Base-by-base conservation (phyloP, 116 monocot genomes). In the Iris pallida region DNA sequence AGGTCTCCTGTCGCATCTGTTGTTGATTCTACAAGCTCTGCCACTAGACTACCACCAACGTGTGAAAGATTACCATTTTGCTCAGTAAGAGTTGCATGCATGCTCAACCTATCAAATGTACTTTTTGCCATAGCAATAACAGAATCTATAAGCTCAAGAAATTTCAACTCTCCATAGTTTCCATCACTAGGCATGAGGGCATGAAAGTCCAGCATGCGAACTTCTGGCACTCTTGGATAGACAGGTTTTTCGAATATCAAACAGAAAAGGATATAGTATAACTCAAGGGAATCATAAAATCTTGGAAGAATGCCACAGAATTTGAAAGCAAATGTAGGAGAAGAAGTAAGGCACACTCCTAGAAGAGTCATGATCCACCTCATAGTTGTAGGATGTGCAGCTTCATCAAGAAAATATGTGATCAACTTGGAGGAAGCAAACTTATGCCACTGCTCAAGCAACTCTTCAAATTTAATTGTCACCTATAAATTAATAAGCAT, bases 381-480 rank as follows among this genome's bases (percentile, higher is more conserved):
- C 95, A 95, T 95, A 76, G 88, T 95, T 12, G 95, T 95, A 55
- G 95, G 91, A 76, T 99, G 99, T 4, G 91, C 93, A 68, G 99
- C 81, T 86, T 99, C 99, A 82, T 99, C 99, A 63, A 99, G 88
- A 83, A 99, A 99, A 76, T 80, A 93, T 55, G 91, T 88, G 68
- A 99, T 84, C 79, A 99, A 71, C 76, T 88, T 99, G 49, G 93
- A 90, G 44, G 99, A 99, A 69, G 93, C 99, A 77, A 90, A 84
- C 76, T 99, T 99, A 66, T 99, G 99, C 99, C 99, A 99, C 71
- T 93, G 99, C 64, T 99, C 99, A 52, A 99, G 82, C 57, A 86
- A 71, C 42, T 99, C 99, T 65, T 99, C 99, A 48, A 80, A 82
- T 52, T 60, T 86, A 45, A 99, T 99, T 14, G 99, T 93, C 45